These are phyloP conservation scores for Tylopilus vinaceipallidus DNA, from an alignment of 768 basidiomycete species.

Conservation along the genomic window DNA sequence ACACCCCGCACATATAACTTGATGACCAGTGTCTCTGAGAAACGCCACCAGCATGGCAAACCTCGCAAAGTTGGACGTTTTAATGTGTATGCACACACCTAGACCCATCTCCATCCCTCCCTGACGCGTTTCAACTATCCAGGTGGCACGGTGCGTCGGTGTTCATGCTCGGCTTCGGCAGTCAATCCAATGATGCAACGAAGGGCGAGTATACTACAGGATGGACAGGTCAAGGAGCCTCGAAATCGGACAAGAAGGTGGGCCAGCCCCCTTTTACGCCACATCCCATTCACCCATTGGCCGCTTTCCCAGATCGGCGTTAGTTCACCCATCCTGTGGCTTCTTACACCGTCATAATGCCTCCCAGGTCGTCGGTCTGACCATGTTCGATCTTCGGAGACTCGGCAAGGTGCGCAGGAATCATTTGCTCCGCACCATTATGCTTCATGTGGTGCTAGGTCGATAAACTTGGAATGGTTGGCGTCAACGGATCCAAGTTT, in stretches of 20 bases:
- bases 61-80: constrained; percentile 56
- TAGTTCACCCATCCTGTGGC: constrained; percentile 25
- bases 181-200: background rate
- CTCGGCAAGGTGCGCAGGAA: constrained; percentile 61
- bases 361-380: constrained; percentile 79
- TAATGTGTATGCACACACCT: constrained; percentile 64
- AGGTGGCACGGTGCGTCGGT: constrained; percentile 47
- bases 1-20: too few species aligned
- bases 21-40: background rate
- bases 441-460: constrained; percentile 43
- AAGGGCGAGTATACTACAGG: constrained; percentile 93
- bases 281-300: background rate
- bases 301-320: constrained; percentile 59
- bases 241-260: constrained; percentile 93
- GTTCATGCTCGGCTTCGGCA: background rate
- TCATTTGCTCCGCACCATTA: background rate
- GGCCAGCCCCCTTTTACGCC: constrained; percentile 6
- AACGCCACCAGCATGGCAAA: constrained; percentile 47
- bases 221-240: constrained; percentile 90
- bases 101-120: background rate
- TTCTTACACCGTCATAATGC: constrained; percentile 12
- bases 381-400: constrained; percentile 85
- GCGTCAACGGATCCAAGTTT: constrained; percentile 85
- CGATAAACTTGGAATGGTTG: constrained; percentile 79
- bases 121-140: constrained; percentile 11